phyloP scores from a whole-genome alignment of 495 filamentous ascomycete genomes.

The Acidiella bohemica region DNA sequence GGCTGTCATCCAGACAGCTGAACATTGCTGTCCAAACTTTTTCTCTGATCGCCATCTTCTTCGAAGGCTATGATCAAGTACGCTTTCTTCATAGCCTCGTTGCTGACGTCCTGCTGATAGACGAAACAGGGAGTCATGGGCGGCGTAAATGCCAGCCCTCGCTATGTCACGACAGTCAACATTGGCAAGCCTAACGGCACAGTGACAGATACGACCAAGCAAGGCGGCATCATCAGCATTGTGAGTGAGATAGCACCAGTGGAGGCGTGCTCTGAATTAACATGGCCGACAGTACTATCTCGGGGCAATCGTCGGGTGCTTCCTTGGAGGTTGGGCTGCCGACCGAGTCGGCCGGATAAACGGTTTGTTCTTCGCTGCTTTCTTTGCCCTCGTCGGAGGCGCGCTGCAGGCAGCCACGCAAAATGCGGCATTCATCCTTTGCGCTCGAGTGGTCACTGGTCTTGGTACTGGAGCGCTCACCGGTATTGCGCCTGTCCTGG shows the following conservation, averaged over 20 bases:
- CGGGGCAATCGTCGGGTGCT: conserved; percentile 42
- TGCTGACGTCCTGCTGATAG: background rate
- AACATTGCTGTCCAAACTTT: conserved; percentile 13
- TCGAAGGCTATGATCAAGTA: conserved; percentile 43
- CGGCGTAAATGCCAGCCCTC: conserved; percentile 27
- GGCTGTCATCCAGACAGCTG: background rate
- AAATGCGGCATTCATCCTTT: conserved; percentile 9
- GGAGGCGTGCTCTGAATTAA: conserved; percentile 3
- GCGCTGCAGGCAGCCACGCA: conserved; percentile 14
- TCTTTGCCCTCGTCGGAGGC: conserved; percentile 18
- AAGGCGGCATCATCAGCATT: conserved; percentile 11
- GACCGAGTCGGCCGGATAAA: conserved; percentile 44
- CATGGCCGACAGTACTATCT: conserved; percentile 33
- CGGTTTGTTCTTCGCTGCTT: conserved; percentile 17
- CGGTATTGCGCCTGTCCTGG: conserved; percentile 38
- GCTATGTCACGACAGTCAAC: conserved; percentile 29
- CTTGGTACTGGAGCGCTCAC: conserved; percentile 32
- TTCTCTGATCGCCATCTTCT: conserved; percentile 40
- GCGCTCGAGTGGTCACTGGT: conserved; percentile 16
- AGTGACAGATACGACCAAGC: conserved; percentile 24
- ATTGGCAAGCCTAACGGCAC: conserved; percentile 28
- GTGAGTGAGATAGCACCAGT: too few relatives aligned
- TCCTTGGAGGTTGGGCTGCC: conserved; percentile 37
- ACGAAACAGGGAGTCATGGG: background rate
- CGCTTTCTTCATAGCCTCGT: conserved; percentile 34